Conservation (phyloP, 805 yeast genomes). For the Wickerhamiella sergipiensis region DNA sequence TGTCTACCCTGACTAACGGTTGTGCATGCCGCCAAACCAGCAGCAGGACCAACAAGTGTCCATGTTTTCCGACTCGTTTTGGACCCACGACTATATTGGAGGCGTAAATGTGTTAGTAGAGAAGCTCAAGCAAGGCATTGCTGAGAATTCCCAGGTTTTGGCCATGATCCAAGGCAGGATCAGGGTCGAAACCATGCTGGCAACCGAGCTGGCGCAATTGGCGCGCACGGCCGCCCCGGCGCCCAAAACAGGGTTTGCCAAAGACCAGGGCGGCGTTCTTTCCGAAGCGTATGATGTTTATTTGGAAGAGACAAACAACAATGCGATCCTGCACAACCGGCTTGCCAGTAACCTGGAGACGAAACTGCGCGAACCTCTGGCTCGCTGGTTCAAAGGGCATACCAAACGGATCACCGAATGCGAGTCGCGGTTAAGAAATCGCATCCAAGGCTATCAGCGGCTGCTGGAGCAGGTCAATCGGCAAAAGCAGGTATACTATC, state of each 20-base stretch:
- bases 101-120: constrained; percentile 25
- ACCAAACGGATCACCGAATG: constrained; percentile 44
- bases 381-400: constrained; percentile 59
- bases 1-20: background rate
- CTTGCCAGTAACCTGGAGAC: constrained; percentile 45
- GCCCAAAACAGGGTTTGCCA: constrained; percentile 27
- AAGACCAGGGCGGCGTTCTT: constrained; percentile 47
- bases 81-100: constrained; percentile 24
- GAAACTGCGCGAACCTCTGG: constrained; percentile 51
- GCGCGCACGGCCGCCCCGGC: constrained; percentile 23
- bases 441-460: constrained; percentile 36
- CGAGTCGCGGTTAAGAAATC: constrained; percentile 35
- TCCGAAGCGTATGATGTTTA: constrained; percentile 43
- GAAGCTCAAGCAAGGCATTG: constrained; percentile 36
- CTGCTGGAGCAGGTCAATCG: constrained; percentile 33
- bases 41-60: background rate
- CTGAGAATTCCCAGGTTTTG: constrained; percentile 55
- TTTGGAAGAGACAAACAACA: constrained; percentile 35
- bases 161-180: constrained; percentile 46
- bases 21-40: background rate
- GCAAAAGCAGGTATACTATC: constrained; percentile 47
- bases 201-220: constrained; percentile 36
- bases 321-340: constrained; percentile 41
- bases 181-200: constrained; percentile 54
- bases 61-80: constrained; percentile 20